These are phyloP conservation scores for Jaltomata sinuosa DNA, from an alignment of 257 asterid species.

Conservation along the genomic window DNA sequence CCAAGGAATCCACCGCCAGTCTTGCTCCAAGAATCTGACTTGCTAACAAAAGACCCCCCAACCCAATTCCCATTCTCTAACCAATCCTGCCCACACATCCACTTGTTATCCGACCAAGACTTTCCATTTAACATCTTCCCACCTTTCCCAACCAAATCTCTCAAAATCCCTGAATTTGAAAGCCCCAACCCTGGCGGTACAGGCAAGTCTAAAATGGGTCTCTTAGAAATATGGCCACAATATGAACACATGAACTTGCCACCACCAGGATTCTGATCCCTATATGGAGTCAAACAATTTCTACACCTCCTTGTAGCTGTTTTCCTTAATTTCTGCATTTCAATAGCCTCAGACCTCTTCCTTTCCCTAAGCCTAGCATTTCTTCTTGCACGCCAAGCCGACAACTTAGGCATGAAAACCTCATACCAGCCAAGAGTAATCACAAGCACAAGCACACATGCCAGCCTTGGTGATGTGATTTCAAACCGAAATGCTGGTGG, in stretches of 20 bases:
- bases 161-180: conserved; percentile 66
- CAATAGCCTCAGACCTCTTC: conserved; percentile 79
- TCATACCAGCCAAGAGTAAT: conserved; percentile 87
- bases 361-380: conserved; percentile 73
- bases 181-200: conserved; percentile 62
- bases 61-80: conserved; percentile 72
- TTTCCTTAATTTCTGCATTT: conserved; percentile 81
- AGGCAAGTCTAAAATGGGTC: conserved; percentile 92
- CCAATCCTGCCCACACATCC: conserved; percentile 97
- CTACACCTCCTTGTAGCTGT: conserved; percentile 94
- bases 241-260: conserved; percentile 98
- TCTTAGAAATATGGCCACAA: conserved; percentile 89
- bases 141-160: conserved; percentile 78
- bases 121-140: conserved; percentile 79
- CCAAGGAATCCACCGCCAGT: conserved; percentile 41
- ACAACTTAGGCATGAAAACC: conserved; percentile 84
- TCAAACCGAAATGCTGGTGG: conserved; percentile 94
- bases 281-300: conserved; percentile 83
- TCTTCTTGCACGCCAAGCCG: conserved; percentile 71
- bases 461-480: conserved; percentile 88
- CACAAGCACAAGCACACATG: conserved; percentile 79
- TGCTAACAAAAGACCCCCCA: conserved; percentile 51
- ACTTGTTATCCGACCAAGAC: conserved; percentile 77
- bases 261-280: conserved; percentile 96
- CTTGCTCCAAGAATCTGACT: conserved; percentile 60